Evolutionary conservation across 495 filamentous ascomycete species (phyloP).

Genomic region (Penicillium maclennaniae): DNA sequence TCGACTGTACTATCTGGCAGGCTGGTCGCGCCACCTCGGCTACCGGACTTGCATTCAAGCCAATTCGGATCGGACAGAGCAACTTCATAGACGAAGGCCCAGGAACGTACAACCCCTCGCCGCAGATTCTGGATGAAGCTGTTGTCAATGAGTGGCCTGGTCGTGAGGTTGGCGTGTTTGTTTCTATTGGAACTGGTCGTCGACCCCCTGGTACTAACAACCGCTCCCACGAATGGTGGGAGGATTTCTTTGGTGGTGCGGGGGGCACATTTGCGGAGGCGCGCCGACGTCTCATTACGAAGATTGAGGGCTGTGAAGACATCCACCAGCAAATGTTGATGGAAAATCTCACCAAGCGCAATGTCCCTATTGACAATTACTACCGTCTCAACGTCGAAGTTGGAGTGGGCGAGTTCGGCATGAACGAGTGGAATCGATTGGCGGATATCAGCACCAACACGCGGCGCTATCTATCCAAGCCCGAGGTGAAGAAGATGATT

Average conservation of each 20-base stretch:
- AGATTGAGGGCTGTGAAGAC: slow-evolving; percentile 92
- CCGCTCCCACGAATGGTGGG: slow-evolving; percentile 78
- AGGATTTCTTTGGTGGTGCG: slow-evolving; percentile 72
- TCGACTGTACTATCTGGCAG: slow-evolving; percentile 92
- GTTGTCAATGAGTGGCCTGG: slow-evolving; percentile 91
- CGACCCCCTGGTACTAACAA: slow-evolving; percentile 68
- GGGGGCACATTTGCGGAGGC: slow-evolving; percentile 86
- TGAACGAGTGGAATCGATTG: slow-evolving; percentile 96
- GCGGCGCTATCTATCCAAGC: slow-evolving; percentile 70
- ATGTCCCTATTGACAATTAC: slow-evolving; percentile 86
- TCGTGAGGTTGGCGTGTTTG: slow-evolving; percentile 80
- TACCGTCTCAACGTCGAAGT: slow-evolving; percentile 97
- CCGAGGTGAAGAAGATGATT: slow-evolving; percentile 70
- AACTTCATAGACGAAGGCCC: slow-evolving; percentile 90
- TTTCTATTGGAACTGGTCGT: slow-evolving; percentile 91
- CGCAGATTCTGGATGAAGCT: slow-evolving; percentile 83
- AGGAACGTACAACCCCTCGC: slow-evolving; percentile 88
- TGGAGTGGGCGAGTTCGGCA: slow-evolving; percentile 94
- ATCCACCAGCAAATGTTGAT: slow-evolving; percentile 81
- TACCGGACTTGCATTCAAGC: slow-evolving; percentile 90
- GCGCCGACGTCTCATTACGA: slow-evolving; percentile 71
- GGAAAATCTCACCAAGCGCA: slow-evolving; percentile 69
- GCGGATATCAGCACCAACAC: slow-evolving; percentile 92
- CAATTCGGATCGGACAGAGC: slow-evolving; percentile 88
- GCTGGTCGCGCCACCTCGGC: slow-evolving; percentile 93